Evolutionary conservation across 805 yeast species (phyloP), one percentile per base, ranked within the genome.

Genomic region (Candida multigemmis): DNA sequence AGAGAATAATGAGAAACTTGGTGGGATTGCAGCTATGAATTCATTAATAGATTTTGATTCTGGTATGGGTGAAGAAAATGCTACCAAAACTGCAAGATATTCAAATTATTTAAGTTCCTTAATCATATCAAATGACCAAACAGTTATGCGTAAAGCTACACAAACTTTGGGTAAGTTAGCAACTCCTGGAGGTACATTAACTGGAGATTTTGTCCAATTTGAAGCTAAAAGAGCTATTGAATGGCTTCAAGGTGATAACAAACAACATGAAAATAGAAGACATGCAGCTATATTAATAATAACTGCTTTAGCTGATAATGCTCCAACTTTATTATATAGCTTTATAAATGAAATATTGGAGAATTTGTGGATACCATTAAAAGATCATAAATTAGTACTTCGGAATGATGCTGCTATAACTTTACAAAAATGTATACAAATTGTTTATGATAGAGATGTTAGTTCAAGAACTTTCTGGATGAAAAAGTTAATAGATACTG

Each of bases 1-100:
- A 6, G 89, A 81, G 38, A 55, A 76, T 5, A 52, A 66, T 16
- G 86, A 81, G 36, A 77, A 83, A 36, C 64, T 87, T 19, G 97
- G 96, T 12, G 97, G 96, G 22, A 78, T 89, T 17, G 71, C 85
- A 13, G 96, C 96, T 8, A 80, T 89, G 31, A 91, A 84, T 50
- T 76, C 91, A 2, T 66, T 89, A 34, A 82, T 89, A 28, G 91
- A 82, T 32, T 76, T 83, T 42, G 87, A 85, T 37, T 76, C 83
- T 7, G 85, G 84, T 12, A 53, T 66, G 4, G 68, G 68, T 12
- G 89, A 81, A 40, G 96, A 86, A 41, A 71, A 78, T 36, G 84
- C 93, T 13, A 83, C 84, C 31, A 87, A 83, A 52, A 82, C 93
- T 3, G 84, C 95, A 5, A 65, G 97, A 33, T 74, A 83, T 46